Base-by-base conservation (phyloP, 345 rosid species). In the Aegle marmelos region DNA sequence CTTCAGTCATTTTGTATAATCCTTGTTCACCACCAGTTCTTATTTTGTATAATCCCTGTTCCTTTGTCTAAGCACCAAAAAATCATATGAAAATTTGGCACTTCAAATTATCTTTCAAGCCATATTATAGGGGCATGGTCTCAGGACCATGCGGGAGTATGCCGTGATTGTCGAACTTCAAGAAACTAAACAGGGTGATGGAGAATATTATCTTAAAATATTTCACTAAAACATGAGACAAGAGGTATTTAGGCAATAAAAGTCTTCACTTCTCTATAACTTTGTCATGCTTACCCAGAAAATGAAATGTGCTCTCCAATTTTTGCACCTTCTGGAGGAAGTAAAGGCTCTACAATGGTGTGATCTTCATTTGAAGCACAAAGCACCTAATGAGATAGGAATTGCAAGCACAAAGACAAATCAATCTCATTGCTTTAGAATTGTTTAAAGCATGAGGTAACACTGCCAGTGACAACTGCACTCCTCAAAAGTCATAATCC, bases 351-450 rank as follows among this genome's bases (percentile, higher is more conserved):
- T 27, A 91, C 97, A 28, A 75, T 71, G 1, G 91, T 83, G 84
- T 93, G 98, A 79, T 94, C 98, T 83, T 90, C 95, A 66, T 64
- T 92, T 48, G 98, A 94, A 83, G 99, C 97, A 84, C 97, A 96
- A 11, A 92, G 93, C 59, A 96, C 97, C 98, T 96, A 89, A 70
- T 48, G 78, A 71, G 33, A 68, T 27, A 61, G 36, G 30, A 80
- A 80, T 62, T 75, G 66, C 77, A 45, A 76, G 73, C 11, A 48
- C 27, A 48, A 53, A 80, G 8, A 75, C 60, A 75, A 68, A 73
- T 11, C 39, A 63, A 74, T 33, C 45, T 31, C 64, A 14, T 31
- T 7, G 54, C 33, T 73, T 48, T 58, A 76, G 31, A 53, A 53
- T 76, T 76, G 24, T 53, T 50, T 24, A 54, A 11, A 45, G 16